Conservation (phyloP, 75 land plant species). For the Chamaecyparis obtusa region DNA sequence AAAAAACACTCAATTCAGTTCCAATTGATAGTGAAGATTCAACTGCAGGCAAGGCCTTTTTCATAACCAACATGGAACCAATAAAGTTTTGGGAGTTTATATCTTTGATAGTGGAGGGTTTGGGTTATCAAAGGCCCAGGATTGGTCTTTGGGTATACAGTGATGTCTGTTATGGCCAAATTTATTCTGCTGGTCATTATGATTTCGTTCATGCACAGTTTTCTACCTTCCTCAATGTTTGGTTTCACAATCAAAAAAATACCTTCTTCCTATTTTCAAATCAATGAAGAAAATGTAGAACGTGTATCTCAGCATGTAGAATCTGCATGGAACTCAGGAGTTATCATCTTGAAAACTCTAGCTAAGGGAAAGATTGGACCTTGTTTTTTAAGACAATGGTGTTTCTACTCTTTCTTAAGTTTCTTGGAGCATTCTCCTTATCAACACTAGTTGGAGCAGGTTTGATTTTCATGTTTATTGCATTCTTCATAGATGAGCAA, state of each 20-base stretch:
- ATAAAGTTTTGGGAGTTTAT: no score
- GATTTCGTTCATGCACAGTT: conserved; percentile 56
- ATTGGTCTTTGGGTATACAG: no score
- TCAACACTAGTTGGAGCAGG: conserved; percentile 26
- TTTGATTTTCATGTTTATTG: conserved; percentile 36
- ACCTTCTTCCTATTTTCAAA: conserved; percentile 30
- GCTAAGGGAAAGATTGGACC: conserved; percentile 44
- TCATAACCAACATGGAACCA: no score
- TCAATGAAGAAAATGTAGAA: conserved; percentile 32
- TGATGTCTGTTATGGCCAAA: conserved; percentile 52
- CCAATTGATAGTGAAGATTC: no score
- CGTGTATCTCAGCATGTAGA: conserved; percentile 13
- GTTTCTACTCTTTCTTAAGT: conserved; percentile 24
- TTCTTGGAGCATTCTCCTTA: conserved; percentile 16
- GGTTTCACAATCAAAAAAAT: conserved; percentile 26
- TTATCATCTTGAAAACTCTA: conserved; percentile 14
- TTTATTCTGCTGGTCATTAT: conserved; percentile 39
- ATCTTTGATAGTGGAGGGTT: no score
- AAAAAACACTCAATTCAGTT: no score
- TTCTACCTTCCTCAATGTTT: conserved; percentile 54
- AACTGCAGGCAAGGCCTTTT: no score
- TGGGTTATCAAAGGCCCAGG: no score
- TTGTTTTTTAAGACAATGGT: conserved; percentile 42
- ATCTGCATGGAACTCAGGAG: conserved; percentile 39
- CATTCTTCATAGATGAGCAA: conserved; percentile 59